A percentile compares a stretch with the other conserved stretches of the same genome.
Conservation (phyloP, 805 yeast species). For the Kuraishia molischiana region DNA sequence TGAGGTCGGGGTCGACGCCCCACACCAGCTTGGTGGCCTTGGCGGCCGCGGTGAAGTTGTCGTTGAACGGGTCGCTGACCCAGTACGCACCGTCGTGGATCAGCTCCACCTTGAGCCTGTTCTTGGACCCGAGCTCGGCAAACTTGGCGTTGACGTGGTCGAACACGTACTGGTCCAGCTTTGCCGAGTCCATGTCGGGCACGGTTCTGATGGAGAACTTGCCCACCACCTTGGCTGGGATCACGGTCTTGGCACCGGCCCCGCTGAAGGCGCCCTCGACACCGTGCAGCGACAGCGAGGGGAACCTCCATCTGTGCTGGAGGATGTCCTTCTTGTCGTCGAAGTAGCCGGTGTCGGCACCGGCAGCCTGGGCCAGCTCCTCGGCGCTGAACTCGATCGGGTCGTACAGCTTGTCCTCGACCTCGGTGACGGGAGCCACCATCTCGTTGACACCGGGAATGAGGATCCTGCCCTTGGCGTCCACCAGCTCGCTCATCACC, state of each 20-base stretch:
- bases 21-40: constrained; percentile 92
- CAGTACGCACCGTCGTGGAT: constrained; percentile 96
- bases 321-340: constrained; percentile 73
- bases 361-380: constrained; percentile 83
- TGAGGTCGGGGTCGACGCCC: constrained; percentile 91
- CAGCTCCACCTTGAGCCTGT: constrained; percentile 60
- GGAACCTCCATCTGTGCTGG: constrained; percentile 99
- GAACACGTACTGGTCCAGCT: constrained; percentile 69
- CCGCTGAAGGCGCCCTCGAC: constrained; percentile 95
- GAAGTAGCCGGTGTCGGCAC: constrained; percentile 76
- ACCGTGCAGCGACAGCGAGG: constrained; percentile 93
- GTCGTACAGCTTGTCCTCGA: constrained; percentile 73
- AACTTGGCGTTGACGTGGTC: constrained; percentile 62
- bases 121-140: constrained; percentile 64
- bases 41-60: constrained; percentile 86
- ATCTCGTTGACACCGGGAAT: constrained; percentile 87
- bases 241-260: constrained; percentile 96
- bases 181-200: constrained; percentile 79
- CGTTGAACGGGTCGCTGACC: constrained; percentile 91
- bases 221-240: constrained; percentile 90
- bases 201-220: constrained; percentile 97
- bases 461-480: constrained; percentile 69
- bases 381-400: constrained; percentile 75
- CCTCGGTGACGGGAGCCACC: constrained; percentile 88
- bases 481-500: constrained; percentile 70